Base-by-base conservation (phyloP, 768 basidiomycete species). In the Rhodotorula sphaerocarpa region DNA sequence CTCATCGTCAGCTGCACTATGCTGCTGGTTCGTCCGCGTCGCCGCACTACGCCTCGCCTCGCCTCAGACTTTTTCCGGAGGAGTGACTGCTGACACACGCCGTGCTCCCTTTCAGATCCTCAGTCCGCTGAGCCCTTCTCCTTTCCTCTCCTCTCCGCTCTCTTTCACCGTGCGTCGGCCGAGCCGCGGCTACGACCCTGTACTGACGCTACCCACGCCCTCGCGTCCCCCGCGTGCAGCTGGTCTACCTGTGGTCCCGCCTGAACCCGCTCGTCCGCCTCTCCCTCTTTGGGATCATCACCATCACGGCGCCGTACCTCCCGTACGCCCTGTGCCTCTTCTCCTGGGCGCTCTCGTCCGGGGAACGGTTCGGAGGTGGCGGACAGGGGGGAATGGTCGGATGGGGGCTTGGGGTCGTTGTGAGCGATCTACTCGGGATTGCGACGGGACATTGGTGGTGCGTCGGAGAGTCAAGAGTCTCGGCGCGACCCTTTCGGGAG, bases 161-260 rank as follows among this genome's bases (percentile, higher is more conserved):
- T 73, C 71, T 9, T 70, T 71, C 65, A 71, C 67, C 10, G 57
- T 63, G 9, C 4, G 57, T 33, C 7, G 14, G 43, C 2, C 10
- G 3, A 27, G 12, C 2, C 21, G 6, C 5, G 43, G 10, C 11
- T 15, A 15, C 44, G 44, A 25, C 6, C 6, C 7, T 7, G n/a
- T 25, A 45, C 44, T 45, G 44, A 45, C 44, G 43, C 20, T 3
- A 9, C 4, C 31, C 36, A 27, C 47, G 36, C 52, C 14, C 16
- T 23, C n/a, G 2, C 18, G 14, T 27, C 7, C 41, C 25, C 43
- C 27, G 2, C 25, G 4, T 43, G 15, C 54, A 34, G 90, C 87
- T 93, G 5, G 95, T 96, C 44, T 99, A 99, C 75, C 80, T 97
- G 63, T 99, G 95, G 95, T 90, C 91, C 23, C 80, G 93, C 56